A percentile compares a stretch with the other conserved stretches of the same genome.
These are phyloP conservation scores for Sporothrix euskadiensis DNA, from an alignment of 2,329 filamentous ascomycete species.

Conservation along the genomic window DNA sequence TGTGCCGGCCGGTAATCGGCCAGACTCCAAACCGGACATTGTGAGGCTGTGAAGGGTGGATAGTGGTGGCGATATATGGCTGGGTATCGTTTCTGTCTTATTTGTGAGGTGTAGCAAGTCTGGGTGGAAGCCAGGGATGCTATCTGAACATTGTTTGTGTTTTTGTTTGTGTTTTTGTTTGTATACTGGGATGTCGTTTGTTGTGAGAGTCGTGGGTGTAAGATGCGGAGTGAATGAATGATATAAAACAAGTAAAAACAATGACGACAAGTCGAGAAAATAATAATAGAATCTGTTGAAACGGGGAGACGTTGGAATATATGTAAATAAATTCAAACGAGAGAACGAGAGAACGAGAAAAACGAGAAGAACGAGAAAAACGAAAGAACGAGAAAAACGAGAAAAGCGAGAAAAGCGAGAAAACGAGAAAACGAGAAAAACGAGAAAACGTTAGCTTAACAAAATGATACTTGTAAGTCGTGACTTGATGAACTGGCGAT, in stretches of 20 bases:
- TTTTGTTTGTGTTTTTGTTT: neutral
- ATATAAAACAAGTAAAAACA: neutral
- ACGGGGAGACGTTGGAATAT: neutral
- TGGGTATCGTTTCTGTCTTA: neutral
- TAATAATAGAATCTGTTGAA: neutral
- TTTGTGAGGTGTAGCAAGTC: neutral
- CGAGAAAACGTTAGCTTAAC: neutral
- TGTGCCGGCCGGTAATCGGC: neutral
- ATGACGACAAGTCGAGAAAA: neutral
- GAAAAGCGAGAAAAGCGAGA: no score
- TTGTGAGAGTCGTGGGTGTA: neutral
- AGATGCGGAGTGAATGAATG: neutral
- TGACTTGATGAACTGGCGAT: neutral
- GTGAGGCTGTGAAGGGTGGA: neutral
- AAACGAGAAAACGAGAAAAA: no score
- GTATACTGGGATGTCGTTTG: neutral
- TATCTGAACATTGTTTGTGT: neutral
- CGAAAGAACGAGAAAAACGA: no score
- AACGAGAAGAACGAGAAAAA: no score
- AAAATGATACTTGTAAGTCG: neutral
- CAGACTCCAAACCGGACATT: constrained; percentile 6
- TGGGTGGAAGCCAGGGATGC: neutral
- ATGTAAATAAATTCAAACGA: neutral
- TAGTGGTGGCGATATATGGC: neutral
- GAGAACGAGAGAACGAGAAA: no score